phyloP scores from a whole-genome alignment of 192 early-diverging fungal species.

The Piromyces finnis region DNA sequence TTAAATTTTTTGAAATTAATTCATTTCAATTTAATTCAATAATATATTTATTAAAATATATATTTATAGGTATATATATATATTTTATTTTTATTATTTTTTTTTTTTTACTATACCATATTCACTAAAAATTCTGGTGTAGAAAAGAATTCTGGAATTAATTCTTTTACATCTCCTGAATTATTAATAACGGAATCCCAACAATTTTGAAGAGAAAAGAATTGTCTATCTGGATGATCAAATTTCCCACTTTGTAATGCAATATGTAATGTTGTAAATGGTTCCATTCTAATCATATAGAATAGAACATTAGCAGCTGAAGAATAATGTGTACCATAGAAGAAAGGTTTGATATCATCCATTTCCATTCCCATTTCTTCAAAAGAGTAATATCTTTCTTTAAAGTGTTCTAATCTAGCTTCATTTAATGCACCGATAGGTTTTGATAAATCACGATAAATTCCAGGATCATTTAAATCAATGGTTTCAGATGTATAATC shows the following conservation, averaged over 20 bases:
- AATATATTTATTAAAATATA: no score
- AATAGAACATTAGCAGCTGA: conserved; percentile 78
- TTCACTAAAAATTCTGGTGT: conserved; percentile 78
- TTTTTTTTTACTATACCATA: neutral
- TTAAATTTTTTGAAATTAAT: no score
- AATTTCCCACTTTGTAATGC: neutral
- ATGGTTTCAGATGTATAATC: conserved; percentile 12
- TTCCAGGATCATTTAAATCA: conserved; percentile 52
- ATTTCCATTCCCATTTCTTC: conserved; percentile 10
- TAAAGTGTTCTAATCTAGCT: conserved; percentile 43
- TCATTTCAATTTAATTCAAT: no score
- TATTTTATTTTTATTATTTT: no score
- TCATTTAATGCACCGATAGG: conserved; percentile 79
- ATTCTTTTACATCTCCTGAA: conserved; percentile 73
- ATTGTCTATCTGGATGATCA: conserved; percentile 19
- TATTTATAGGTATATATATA: no score
- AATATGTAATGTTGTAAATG: conserved; percentile 36
- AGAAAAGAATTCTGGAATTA: conserved; percentile 93
- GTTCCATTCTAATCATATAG: conserved; percentile 75
- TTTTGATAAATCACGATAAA: conserved; percentile 75
- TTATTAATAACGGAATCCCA: conserved; percentile 56
- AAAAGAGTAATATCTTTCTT: conserved; percentile 39
- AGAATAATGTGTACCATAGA: conserved; percentile 92
- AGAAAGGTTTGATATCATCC: conserved; percentile 27
- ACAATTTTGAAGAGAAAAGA: conserved; percentile 53